These are phyloP conservation scores for Cenchrus purpureus DNA, from an alignment of 176 grass and related monocot genomes.

Conservation along the genomic window DNA sequence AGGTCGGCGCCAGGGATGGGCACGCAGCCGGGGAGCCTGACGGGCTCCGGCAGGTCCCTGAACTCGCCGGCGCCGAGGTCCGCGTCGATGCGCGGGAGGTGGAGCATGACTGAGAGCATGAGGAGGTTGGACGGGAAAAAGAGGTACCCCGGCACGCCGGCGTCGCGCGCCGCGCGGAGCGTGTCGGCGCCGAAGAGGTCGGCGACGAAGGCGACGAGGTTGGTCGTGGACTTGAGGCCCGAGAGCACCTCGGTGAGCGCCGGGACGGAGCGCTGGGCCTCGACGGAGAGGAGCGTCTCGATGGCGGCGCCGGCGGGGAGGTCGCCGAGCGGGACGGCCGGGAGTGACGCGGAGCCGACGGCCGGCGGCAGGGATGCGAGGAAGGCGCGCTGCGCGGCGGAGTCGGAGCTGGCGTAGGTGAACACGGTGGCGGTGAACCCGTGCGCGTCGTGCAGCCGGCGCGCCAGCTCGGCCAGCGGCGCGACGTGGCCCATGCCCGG, in stretches of 20 bases:
- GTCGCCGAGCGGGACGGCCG: constrained; percentile 30
- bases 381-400: constrained; percentile 34
- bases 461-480: constrained; percentile 60
- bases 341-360: constrained; percentile 43
- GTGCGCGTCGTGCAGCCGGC: constrained; percentile 43
- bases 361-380: constrained; percentile 33
- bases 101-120: constrained; percentile 55
- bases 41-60: constrained; percentile 45
- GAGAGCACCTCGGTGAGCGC: constrained; percentile 12
- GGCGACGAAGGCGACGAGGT: constrained; percentile 56
- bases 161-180: constrained; percentile 38
- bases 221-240: not conserved
- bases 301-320: constrained; percentile 39
- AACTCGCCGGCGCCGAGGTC: constrained; percentile 33
- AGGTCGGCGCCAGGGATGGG: constrained; percentile 51
- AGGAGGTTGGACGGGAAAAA: constrained; percentile 65
- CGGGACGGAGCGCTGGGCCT: constrained; percentile 10
- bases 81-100: constrained; percentile 48
- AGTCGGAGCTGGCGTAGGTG: constrained; percentile 42
- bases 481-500: constrained; percentile 66
- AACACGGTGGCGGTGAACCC: constrained; percentile 59
- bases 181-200: constrained; percentile 60
- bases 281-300: constrained; percentile 53
- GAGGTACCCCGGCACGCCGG: constrained; percentile 52
- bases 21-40: constrained; percentile 61